These are phyloP conservation scores for Apophysomyces trapeziformis DNA, from an alignment of 371 early-diverging fungal genomes.

Conservation along the genomic window DNA sequence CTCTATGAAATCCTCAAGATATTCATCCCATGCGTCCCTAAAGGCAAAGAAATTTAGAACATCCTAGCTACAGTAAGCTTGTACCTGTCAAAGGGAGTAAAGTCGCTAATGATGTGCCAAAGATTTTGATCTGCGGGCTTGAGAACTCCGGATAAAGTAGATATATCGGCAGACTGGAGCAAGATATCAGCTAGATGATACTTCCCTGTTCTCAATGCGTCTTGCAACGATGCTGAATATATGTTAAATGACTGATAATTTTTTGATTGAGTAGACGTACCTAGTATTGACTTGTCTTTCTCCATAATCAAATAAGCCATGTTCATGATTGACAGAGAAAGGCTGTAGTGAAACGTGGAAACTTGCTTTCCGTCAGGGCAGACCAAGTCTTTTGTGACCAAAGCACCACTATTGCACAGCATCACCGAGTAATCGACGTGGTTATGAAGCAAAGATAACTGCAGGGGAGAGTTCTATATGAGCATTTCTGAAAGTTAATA, in stretches of 20 bases:
- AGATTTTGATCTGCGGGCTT: conserved; percentile 35
- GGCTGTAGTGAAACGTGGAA: conserved; percentile 43
- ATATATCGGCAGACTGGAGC: conserved; percentile 27
- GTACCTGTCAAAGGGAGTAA: conserved; percentile 46
- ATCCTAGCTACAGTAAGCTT: not conserved
- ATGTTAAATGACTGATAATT: not conserved
- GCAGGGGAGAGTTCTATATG: conserved; percentile 50
- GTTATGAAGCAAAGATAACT: conserved; percentile 50
- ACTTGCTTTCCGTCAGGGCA: conserved; percentile 32
- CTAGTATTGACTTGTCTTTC: conserved; percentile 28
- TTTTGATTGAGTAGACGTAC: conserved; percentile 24
- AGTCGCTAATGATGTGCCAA: conserved; percentile 55
- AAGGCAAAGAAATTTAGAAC: not conserved
- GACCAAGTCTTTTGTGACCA: conserved; percentile 17
- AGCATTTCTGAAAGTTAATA: not conserved
- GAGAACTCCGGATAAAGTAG: conserved; percentile 18
- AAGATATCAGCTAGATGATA: conserved; percentile 59
- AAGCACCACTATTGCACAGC: conserved; percentile 54
- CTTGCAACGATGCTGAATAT: conserved; percentile 42
- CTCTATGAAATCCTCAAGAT: conserved; percentile 42
- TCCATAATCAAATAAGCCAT: conserved; percentile 61
- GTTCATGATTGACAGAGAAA: conserved; percentile 53
- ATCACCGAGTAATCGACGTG: conserved; percentile 62
- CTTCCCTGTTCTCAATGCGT: conserved; percentile 51
- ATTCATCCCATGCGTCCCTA: conserved; percentile 54